These are phyloP conservation scores for Epichloe coenophiala DNA, from an alignment of 2,329 filamentous ascomycete species.

Conservation along the genomic window DNA sequence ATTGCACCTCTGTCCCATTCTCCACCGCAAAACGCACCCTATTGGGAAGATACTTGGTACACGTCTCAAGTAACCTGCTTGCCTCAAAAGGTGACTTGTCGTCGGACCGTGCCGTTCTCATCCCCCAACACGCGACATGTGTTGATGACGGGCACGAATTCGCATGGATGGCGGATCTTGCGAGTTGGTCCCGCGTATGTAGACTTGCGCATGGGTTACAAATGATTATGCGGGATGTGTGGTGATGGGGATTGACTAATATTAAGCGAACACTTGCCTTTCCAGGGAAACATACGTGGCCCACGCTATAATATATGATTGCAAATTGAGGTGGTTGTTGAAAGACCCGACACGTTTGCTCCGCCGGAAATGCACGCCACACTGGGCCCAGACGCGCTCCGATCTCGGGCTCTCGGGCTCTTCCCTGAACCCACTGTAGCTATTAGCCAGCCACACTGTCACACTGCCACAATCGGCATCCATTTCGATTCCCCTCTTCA, in stretches of 20 bases:
- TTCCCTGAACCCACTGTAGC: too few relatives aligned
- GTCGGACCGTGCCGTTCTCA: conserved; percentile 5
- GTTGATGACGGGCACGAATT: conserved; percentile 16
- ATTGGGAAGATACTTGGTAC: conserved; percentile 15
- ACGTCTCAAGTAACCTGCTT: conserved; percentile 14
- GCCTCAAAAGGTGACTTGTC: conserved; percentile 12
- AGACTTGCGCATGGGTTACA: conserved; percentile 11
- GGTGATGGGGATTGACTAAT: conserved; percentile 16
- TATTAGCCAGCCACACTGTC: too few relatives aligned
- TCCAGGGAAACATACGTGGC: too few relatives aligned
- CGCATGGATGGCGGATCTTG: conserved; percentile 15
- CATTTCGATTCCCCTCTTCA: too few relatives aligned
- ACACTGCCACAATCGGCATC: too few relatives aligned
- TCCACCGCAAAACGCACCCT: conserved; percentile 18
- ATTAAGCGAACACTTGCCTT: too few relatives aligned
- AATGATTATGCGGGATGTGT: conserved; percentile 1
- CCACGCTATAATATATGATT: too few relatives aligned
- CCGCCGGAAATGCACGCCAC: too few relatives aligned
- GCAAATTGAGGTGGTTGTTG: too few relatives aligned
- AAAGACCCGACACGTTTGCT: too few relatives aligned
- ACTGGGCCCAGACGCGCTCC: too few relatives aligned
- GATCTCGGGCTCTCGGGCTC: too few relatives aligned
- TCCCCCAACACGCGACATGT: not conserved
- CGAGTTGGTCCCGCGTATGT: conserved; percentile 13
- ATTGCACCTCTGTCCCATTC: conserved; percentile 18